Percentiles rank a stretch among this genome's conserved stretches.
Conservation (phyloP, 495 filamentous ascomycete species). For the Hypoxylon perforatum region DNA sequence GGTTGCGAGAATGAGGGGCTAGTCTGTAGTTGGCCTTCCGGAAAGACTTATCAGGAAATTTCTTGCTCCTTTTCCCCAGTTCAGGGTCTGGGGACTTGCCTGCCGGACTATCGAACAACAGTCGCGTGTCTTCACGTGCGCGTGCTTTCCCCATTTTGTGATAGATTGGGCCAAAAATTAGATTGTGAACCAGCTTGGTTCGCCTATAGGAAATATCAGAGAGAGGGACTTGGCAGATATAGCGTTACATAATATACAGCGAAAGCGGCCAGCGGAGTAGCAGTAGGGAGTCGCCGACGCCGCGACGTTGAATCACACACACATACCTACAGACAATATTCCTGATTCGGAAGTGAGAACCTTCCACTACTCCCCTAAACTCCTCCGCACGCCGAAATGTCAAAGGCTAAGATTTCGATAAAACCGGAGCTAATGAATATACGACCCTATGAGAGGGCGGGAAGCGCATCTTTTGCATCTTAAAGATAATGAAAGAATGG, state of each 20-base stretch:
- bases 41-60: slow-evolving; percentile 33
- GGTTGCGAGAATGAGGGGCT: slow-evolving; percentile 31
- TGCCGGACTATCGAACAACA: slow-evolving; percentile 2
- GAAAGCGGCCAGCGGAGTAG: slow-evolving; percentile 5
- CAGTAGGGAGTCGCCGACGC: slow-evolving; percentile 16
- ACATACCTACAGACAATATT: slow-evolving; percentile 18
- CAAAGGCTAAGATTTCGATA: slow-evolving; percentile 17
- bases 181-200: slow-evolving; percentile 5
- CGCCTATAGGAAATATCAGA: slow-evolving; percentile 12
- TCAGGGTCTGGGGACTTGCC: not conserved
- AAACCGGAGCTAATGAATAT: slow-evolving; percentile 19
- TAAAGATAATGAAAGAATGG: slow-evolving; percentile 5
- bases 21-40: slow-evolving; percentile 13
- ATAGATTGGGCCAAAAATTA: slow-evolving; percentile 5
- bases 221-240: slow-evolving; percentile 13
- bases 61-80: not conserved
- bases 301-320: slow-evolving; percentile 26
- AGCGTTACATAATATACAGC: slow-evolving; percentile 24
- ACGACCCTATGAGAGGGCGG: slow-evolving; percentile 15
- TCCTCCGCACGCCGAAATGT: not conserved
- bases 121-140: slow-evolving; percentile 33
- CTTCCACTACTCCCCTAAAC: slow-evolving; percentile 10
- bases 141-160: slow-evolving; percentile 7
- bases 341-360: slow-evolving; percentile 11
- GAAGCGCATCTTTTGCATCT: not conserved